phyloP scores from a whole-genome alignment of 2,329 filamentous ascomycete species.

The Fusarium sacchari region DNA sequence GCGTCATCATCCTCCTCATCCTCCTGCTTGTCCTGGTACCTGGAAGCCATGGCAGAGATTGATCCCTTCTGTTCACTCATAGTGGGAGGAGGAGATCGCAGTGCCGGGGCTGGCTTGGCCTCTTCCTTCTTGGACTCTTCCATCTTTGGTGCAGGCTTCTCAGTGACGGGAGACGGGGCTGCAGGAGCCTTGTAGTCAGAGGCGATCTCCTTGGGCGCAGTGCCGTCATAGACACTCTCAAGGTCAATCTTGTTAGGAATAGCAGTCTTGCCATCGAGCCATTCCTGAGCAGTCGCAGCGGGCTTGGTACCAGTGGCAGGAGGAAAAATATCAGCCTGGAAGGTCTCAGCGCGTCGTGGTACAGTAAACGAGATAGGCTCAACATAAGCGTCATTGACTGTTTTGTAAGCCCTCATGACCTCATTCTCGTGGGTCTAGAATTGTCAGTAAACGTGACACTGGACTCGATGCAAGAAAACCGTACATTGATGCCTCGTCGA shows the following conservation, averaged over 20 bases:
- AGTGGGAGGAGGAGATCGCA: slow-evolving; percentile 66
- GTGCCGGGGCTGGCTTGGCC: slow-evolving; percentile 59
- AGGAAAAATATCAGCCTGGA: slow-evolving; percentile 97
- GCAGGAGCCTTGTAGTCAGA: slow-evolving; percentile 72
- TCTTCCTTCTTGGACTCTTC: slow-evolving; percentile 64
- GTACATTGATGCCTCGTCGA: slow-evolving; percentile 90
- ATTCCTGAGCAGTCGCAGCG: slow-evolving; percentile 82
- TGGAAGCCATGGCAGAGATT: slow-evolving; percentile 85
- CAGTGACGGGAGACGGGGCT: slow-evolving; percentile 53
- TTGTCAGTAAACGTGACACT: slow-evolving; percentile 33
- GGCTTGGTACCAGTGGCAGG: slow-evolving; percentile 83
- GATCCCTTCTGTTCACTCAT: slow-evolving; percentile 88
- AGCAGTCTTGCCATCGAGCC: slow-evolving; percentile 85
- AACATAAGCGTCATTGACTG: slow-evolving; percentile 91
- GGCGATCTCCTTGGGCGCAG: slow-evolving; percentile 79
- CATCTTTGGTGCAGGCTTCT: slow-evolving; percentile 51
- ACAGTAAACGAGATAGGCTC: slow-evolving; percentile 99
- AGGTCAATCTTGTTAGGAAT: slow-evolving; percentile 93
- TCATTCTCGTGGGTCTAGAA: slow-evolving; percentile 89
- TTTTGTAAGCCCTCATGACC: slow-evolving; percentile 95
- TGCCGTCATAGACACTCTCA: slow-evolving; percentile 89
- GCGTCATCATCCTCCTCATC: slow-evolving; percentile 73
- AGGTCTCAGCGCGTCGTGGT: slow-evolving; percentile 89
- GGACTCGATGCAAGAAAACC: slow-evolving; percentile 39
- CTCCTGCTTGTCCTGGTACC: slow-evolving; percentile 79